Conservation (phyloP, 2,329 filamentous ascomycete species). For the Penicillium sp. region DNA sequence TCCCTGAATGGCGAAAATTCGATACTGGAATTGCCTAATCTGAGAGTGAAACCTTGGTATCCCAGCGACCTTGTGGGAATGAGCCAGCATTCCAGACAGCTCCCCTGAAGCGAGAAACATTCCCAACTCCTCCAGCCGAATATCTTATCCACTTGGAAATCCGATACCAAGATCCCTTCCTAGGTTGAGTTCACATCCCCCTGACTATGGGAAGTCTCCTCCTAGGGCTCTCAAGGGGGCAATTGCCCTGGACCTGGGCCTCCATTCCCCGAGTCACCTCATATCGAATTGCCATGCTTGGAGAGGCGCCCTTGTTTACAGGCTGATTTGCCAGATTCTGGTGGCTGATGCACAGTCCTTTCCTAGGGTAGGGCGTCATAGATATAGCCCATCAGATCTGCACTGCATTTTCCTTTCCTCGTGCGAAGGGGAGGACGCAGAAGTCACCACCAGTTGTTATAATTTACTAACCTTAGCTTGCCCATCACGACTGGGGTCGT, state of each 20-base stretch:
- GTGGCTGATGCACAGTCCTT: background rate
- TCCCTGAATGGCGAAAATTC: background rate
- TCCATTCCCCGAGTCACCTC: constrained; percentile 26
- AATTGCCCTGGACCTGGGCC: background rate
- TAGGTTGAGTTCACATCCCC: background rate
- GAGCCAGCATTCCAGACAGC: constrained; percentile 25
- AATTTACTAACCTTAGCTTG: constrained; percentile 17
- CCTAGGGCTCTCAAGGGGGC: constrained; percentile 2
- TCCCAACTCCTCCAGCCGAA: constrained; percentile 6
- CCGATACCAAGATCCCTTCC: background rate
- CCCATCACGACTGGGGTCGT: constrained; percentile 4
- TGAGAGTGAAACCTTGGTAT: background rate
- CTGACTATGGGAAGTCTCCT: background rate
- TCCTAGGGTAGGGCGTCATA: background rate
- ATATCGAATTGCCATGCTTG: constrained; percentile 20
- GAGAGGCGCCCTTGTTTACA: constrained; percentile 16
- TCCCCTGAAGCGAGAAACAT: constrained; percentile 12
- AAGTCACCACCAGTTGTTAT: constrained; percentile 13
- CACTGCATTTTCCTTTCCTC: constrained; percentile 8
- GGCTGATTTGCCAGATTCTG: constrained; percentile 1
- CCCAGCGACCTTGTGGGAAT: constrained; percentile 19
- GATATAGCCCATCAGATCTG: constrained; percentile 29
- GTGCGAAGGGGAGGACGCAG: constrained; percentile 7
- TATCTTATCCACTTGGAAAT: constrained; percentile 3
- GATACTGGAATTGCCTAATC: background rate